Evolutionary conservation across 116 monocot genomes (phyloP).

Genomic region (Dioscorea cayenensis): DNA sequence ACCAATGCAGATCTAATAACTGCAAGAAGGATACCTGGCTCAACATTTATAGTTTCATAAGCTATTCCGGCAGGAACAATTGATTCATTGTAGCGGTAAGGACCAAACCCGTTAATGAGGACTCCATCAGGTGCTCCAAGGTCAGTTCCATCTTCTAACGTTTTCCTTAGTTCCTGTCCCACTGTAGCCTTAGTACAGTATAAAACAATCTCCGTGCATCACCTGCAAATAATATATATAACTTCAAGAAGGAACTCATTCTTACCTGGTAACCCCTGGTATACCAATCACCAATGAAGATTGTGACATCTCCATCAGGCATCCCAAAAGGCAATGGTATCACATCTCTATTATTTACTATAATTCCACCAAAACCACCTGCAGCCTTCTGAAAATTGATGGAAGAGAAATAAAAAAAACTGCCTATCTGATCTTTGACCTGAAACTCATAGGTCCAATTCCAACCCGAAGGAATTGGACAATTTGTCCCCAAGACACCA

Average conservation of each 20-base stretch:
- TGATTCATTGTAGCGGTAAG: slow-evolving; percentile 74
- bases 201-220: slow-evolving; percentile 5
- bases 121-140: slow-evolving; percentile 81
- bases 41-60: slow-evolving; percentile 82
- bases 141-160: slow-evolving; percentile 51
- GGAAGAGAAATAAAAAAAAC: slow-evolving; percentile 91
- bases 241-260: slow-evolving; percentile 2
- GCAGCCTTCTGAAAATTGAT: slow-evolving; percentile 75
- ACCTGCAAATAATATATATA: not conserved
- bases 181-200: slow-evolving; percentile 13
- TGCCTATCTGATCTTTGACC: slow-evolving; percentile 97
- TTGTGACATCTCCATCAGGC: slow-evolving; percentile 88
- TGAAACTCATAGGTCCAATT: slow-evolving; percentile 97
- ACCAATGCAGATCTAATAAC: not conserved
- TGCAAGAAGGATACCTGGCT: slow-evolving; percentile 43
- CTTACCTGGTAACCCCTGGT: slow-evolving; percentile 63
- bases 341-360: slow-evolving; percentile 81
- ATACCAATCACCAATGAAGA: slow-evolving; percentile 88
- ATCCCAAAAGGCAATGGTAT: slow-evolving; percentile 83
- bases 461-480: slow-evolving; percentile 95
- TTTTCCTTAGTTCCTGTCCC: slow-evolving; percentile 70
- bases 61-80: slow-evolving; percentile 58
- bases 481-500: slow-evolving; percentile 93
- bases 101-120: slow-evolving; percentile 78
- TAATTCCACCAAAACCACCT: slow-evolving; percentile 92